Evolutionary conservation across 2,329 filamentous ascomycete species (phyloP).

Genomic region (Aspergillus sp.): DNA sequence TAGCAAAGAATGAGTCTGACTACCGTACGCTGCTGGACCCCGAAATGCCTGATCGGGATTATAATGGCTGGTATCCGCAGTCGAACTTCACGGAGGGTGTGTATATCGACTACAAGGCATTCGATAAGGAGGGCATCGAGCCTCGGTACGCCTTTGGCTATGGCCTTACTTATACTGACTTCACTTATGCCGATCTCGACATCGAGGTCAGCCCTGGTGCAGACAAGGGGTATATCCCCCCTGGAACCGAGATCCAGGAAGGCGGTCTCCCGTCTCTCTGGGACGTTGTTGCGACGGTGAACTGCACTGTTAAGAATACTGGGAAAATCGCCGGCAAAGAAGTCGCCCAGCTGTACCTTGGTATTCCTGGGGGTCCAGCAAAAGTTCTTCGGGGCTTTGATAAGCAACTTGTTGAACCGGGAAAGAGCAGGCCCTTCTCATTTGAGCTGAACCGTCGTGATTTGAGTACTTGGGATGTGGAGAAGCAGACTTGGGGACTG

Average conservation of each 20-base stretch:
- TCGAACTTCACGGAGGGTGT: slow-evolving; percentile 11
- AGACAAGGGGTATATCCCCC: too few relatives aligned
- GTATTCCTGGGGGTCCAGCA: slow-evolving; percentile 23
- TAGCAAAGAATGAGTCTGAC: slow-evolving; percentile 55
- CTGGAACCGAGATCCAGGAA: too few relatives aligned
- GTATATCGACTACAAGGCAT: slow-evolving; percentile 15
- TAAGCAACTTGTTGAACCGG: neutral
- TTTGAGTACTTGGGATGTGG: neutral
- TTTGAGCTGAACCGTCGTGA: neutral
- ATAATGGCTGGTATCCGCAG: slow-evolving; percentile 8
- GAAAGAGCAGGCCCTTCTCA: neutral
- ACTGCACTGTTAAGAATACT: slow-evolving; percentile 23
- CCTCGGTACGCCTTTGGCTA: slow-evolving; percentile 11
- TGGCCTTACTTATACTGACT: slow-evolving; percentile 42
- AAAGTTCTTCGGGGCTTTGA: neutral
- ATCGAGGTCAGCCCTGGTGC: slow-evolving; percentile 22
- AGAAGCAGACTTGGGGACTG: neutral
- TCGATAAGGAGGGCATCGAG: slow-evolving; percentile 4
- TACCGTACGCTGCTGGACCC: slow-evolving; percentile 41
- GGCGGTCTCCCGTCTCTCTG: neutral
- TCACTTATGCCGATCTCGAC: slow-evolving; percentile 47
- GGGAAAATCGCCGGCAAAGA: slow-evolving; percentile 49
- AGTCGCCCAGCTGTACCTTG: slow-evolving; percentile 58
- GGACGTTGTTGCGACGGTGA: neutral
- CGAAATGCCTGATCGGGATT: neutral